phyloP scores from a whole-genome alignment of 2,329 filamentous ascomycete species.

The Moelleriella libera region DNA sequence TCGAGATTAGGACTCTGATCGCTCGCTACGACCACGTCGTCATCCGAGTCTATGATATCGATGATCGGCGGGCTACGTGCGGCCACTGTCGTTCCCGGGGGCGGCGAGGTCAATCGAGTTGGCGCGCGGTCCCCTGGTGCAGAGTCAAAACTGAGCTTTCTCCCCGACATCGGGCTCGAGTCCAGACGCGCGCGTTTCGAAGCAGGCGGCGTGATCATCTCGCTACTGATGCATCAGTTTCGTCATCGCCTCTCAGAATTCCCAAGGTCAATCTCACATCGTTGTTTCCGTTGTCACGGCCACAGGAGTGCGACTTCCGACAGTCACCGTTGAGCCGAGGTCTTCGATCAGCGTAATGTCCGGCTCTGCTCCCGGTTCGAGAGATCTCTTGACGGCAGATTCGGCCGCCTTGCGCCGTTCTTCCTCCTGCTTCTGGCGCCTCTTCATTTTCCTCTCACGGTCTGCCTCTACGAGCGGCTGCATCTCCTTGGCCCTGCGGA shows the following conservation, averaged over 20 bases:
- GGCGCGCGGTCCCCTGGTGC: no score
- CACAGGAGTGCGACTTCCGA: not conserved
- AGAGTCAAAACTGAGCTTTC: no score
- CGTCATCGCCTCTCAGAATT: not conserved
- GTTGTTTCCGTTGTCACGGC: not conserved
- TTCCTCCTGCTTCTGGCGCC: conserved; percentile 11
- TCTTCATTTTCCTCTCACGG: conserved; percentile 16
- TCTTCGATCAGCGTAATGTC: not conserved
- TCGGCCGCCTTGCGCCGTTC: conserved; percentile 4
- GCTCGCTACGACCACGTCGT: conserved; percentile 3
- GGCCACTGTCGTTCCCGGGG: not conserved
- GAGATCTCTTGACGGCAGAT: conserved; percentile 5
- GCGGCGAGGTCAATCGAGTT: not conserved
- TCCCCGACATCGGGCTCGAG: conserved; percentile 2
- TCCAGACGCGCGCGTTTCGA: conserved; percentile 21
- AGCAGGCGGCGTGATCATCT: conserved; percentile 20
- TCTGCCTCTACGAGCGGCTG: conserved; percentile 29
- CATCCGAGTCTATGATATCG: conserved; percentile 19
- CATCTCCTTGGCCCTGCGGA: conserved; percentile 35
- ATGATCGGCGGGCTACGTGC: conserved; percentile 6
- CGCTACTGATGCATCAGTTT: conserved; percentile 8
- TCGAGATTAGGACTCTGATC: not conserved
- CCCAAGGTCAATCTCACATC: not conserved
- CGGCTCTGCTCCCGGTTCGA: not conserved
- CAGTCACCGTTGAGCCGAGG: not conserved